A percentile compares a stretch with the other conserved stretches of the same genome.
These are phyloP conservation scores for Thielaviopsis populi DNA, from an alignment of 2,329 filamentous ascomycete species.

Conservation along the genomic window DNA sequence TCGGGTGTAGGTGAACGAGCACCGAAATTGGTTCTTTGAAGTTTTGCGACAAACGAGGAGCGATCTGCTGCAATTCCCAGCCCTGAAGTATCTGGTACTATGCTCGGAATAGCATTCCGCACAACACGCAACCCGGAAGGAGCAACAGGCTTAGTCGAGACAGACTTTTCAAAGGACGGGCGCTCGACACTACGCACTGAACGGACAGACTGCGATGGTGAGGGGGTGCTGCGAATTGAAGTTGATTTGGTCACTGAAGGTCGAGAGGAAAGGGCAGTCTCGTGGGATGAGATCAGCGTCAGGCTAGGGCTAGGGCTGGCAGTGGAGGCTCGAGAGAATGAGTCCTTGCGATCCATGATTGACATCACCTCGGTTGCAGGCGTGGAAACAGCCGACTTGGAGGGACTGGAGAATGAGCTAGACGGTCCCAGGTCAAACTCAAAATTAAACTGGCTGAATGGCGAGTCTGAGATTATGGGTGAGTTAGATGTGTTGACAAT, in stretches of 20 bases:
- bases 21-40: constrained; percentile 2
- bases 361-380: constrained; percentile 1
- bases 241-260: constrained; percentile 11
- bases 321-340: constrained; percentile 9
- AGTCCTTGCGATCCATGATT: not conserved
- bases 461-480: constrained; percentile 11
- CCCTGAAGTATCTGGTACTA: constrained; percentile 6
- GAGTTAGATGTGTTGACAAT: not conserved
- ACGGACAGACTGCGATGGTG: constrained; percentile 13
- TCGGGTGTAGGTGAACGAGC: constrained; percentile 13
- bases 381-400: not conserved
- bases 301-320: constrained; percentile 12
- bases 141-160: constrained; percentile 11
- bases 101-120: constrained; percentile 12
- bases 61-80: constrained; percentile 1
- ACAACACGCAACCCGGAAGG: constrained; percentile 15
- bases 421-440: constrained; percentile 13
- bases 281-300: constrained; percentile 5
- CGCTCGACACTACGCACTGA: constrained; percentile 14
- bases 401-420: not conserved
- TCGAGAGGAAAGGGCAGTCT: constrained; percentile 12
- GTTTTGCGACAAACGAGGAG: constrained; percentile 2
- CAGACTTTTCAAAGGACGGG: constrained; percentile 13
- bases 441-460: constrained; percentile 16
- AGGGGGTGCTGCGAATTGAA: constrained; percentile 13